These are phyloP conservation scores for Lactarius evosmus DNA, from an alignment of 768 basidiomycete genomes.

Conservation along the genomic window DNA sequence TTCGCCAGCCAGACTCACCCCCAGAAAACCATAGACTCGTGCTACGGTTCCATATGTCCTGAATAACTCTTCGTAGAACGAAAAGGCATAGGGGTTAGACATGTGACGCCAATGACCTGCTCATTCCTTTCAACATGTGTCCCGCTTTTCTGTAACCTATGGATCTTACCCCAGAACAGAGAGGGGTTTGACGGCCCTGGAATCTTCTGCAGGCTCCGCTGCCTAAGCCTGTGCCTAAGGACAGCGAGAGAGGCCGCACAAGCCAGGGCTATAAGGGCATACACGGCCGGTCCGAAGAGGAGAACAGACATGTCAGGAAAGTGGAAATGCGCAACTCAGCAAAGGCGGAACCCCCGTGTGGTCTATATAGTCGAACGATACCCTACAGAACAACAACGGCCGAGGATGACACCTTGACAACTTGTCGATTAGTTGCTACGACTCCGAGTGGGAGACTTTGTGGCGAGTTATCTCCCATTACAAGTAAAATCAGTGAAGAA, in stretches of 20 bases:
- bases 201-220: background rate
- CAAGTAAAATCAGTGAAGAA: too few species aligned
- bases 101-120: background rate
- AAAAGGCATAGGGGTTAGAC: background rate
- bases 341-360: too few species aligned
- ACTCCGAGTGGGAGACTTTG: too few species aligned
- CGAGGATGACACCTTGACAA: too few species aligned
- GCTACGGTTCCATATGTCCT: background rate
- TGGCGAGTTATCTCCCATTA: too few species aligned
- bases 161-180: background rate
- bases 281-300: background rate
- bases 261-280: background rate
- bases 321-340: too few species aligned
- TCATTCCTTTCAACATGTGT: background rate
- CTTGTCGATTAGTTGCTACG: too few species aligned
- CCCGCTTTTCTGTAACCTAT: too few species aligned
- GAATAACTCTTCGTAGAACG: background rate
- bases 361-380: too few species aligned
- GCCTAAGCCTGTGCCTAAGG: background rate
- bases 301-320: too few species aligned
- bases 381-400: too few species aligned
- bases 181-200: background rate
- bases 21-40: background rate
- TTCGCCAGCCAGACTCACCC: background rate
- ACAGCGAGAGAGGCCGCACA: background rate